Evolutionary conservation across 2,329 filamentous ascomycete genomes (phyloP).

Genomic region (Aspergillus fumigatiaffinis): DNA sequence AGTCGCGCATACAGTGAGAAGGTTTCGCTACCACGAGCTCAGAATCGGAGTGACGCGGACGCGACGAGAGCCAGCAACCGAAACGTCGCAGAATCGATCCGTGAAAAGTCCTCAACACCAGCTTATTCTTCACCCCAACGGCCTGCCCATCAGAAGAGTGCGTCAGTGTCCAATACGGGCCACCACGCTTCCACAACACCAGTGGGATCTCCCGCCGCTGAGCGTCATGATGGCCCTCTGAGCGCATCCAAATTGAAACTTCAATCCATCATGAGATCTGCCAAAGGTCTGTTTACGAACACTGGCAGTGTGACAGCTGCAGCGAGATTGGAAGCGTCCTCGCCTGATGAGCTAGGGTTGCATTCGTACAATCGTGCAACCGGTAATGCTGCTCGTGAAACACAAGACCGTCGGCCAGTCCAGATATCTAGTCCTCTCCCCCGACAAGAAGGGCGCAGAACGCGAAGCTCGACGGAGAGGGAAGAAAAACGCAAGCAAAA

Average conservation of each 20-base stretch:
- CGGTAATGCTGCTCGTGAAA: slow-evolving; percentile 17
- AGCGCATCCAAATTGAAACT: slow-evolving; percentile 92
- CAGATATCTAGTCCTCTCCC: slow-evolving; percentile 27
- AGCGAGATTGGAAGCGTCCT: slow-evolving; percentile 54
- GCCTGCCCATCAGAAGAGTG: slow-evolving; percentile 54
- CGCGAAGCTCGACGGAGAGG: slow-evolving; percentile 57
- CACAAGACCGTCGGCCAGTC: slow-evolving; percentile 17
- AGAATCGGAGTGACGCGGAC: slow-evolving; percentile 13
- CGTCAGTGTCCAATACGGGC: slow-evolving; percentile 57
- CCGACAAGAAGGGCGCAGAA: slow-evolving; percentile 44
- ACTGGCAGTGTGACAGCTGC: slow-evolving; percentile 59
- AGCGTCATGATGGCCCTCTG: slow-evolving; percentile 68
- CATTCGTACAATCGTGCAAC: slow-evolving; percentile 26
- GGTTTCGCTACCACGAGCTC: background rate
- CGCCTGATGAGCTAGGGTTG: slow-evolving; percentile 34
- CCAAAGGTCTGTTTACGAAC: slow-evolving; percentile 79
- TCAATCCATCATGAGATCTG: slow-evolving; percentile 84
- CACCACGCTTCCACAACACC: slow-evolving; percentile 55
- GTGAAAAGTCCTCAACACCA: slow-evolving; percentile 65
- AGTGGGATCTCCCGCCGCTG: slow-evolving; percentile 47
- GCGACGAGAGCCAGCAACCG: slow-evolving; percentile 13
- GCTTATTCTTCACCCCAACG: slow-evolving; percentile 51
- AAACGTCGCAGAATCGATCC: slow-evolving; percentile 36
- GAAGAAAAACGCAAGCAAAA: slow-evolving; percentile 41
- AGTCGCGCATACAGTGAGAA: slow-evolving; percentile 11